These are phyloP conservation scores for Termitomyces titanicus DNA, from an alignment of 768 basidiomycete species.

Conservation along the genomic window DNA sequence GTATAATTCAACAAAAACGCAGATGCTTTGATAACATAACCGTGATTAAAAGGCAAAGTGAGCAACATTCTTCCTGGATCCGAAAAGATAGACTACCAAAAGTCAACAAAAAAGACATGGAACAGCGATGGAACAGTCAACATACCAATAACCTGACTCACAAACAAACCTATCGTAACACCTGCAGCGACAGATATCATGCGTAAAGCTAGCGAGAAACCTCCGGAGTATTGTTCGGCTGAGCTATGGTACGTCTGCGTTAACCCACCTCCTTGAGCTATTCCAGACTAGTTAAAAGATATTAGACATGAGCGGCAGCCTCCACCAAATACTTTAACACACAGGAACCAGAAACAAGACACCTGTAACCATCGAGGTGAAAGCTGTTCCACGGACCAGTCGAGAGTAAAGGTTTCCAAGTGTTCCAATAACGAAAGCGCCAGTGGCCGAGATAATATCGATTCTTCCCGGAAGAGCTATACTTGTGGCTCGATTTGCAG, in stretches of 20 bases:
- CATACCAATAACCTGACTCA: slow-evolving; percentile 64
- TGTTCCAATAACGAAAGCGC: slow-evolving; percentile 75
- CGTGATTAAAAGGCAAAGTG: slow-evolving; percentile 66
- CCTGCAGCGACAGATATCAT: slow-evolving; percentile 86
- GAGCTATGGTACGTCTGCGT: slow-evolving; percentile 58
- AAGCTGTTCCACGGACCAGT: slow-evolving; percentile 73
- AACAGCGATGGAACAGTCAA: not conserved
- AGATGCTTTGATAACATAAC: not conserved
- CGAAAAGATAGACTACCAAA: slow-evolving; percentile 63
- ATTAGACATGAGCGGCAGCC: not conserved
- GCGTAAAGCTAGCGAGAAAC: slow-evolving; percentile 74
- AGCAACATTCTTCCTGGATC: slow-evolving; percentile 66
- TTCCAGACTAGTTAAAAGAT: slow-evolving; percentile 52
- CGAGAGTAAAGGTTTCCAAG: slow-evolving; percentile 82
- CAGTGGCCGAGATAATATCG: slow-evolving; percentile 74
- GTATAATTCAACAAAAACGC: slow-evolving; percentile 2
- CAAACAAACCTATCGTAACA: slow-evolving; percentile 81
- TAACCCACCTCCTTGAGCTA: slow-evolving; percentile 71
- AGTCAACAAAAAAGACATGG: not conserved
- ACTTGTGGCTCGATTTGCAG: slow-evolving; percentile 63
- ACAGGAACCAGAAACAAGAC: slow-evolving; percentile 89
- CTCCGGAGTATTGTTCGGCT: slow-evolving; percentile 68
- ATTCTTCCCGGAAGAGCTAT: slow-evolving; percentile 60
- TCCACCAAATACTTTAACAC: slow-evolving; percentile 25
- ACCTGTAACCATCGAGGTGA: slow-evolving; percentile 91